Base-by-base conservation (phyloP, 805 yeast species). In the Candida pseudoglaebosa region DNA sequence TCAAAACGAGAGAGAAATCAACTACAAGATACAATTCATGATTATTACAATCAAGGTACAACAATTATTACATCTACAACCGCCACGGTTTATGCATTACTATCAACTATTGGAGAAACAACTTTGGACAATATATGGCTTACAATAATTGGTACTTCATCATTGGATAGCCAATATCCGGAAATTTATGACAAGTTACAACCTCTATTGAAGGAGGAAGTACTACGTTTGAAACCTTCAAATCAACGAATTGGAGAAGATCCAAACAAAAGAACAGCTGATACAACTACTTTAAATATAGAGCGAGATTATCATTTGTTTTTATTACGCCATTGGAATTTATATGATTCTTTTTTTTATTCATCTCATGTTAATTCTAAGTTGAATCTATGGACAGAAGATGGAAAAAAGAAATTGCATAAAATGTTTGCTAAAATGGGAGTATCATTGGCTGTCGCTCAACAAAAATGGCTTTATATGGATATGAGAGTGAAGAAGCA, bases 371-470 rank as follows among this genome's bases (percentile, higher is more conserved):
- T 91, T 24, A 87, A 90, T 52, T 84, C 98, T 9, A 86, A 89
- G 56, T 65, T 93, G 40, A 80, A 80, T 40, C 65, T 93, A 28
- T 93, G 96, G 93, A 83, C 90, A 22, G 96, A 87, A 53, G 90
- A 84, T 41, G 99, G 99, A 4, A 76, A 82, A 47, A 88, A 86
- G 54, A 76, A 80, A 47, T 66, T 93, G 36, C 95, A 90, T 56
- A 88, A 89, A 50, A 73, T 93, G 77, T 87, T 93, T 65, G 99
- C 99, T 1, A 78, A 84, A 50, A 93, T 95, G 96, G 99, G 99
- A 5, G 83, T 93, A 4, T 82, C 96, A 0, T 67, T 93, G 34
- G 82, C 79, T 4, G 81, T 83, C n/a, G 93, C 98, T 0, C 84
- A 82, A 52, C 96, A 93, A 58, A 80, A 80, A 40, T 93, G 98